Evolutionary conservation across 2,329 filamentous ascomycete species (phyloP).

Genomic region (Arthrinium puccinioides): DNA sequence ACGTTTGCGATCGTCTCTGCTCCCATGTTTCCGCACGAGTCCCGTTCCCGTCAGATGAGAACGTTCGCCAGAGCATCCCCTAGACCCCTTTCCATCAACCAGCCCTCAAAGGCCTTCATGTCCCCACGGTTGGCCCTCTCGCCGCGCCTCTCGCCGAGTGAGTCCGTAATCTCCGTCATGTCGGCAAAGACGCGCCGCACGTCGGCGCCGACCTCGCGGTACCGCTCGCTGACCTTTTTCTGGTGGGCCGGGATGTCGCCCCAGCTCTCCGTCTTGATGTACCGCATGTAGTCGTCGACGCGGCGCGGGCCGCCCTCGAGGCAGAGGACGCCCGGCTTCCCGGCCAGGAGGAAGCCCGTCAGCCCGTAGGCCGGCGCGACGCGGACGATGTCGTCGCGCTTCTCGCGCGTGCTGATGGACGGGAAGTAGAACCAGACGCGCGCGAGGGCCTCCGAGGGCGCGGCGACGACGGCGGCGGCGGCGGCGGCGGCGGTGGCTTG

Average conservation of each 20-base stretch:
- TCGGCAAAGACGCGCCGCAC: constrained; percentile 37
- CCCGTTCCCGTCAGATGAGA: constrained; percentile 14
- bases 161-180: constrained; percentile 51
- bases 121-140: constrained; percentile 42
- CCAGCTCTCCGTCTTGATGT: constrained; percentile 58
- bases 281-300: constrained; percentile 54
- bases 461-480: not conserved
- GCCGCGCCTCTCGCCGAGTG: constrained; percentile 37
- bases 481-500: not conserved
- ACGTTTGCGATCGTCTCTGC: no score
- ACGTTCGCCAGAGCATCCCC: constrained; percentile 36
- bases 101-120: constrained; percentile 45
- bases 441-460: constrained; percentile 24
- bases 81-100: constrained; percentile 37
- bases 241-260: constrained; percentile 54
- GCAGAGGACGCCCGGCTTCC: constrained; percentile 50
- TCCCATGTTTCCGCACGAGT: not conserved
- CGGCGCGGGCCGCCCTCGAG: constrained; percentile 38
- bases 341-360: constrained; percentile 53
- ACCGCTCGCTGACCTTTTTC: constrained; percentile 54
- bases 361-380: constrained; percentile 43
- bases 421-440: constrained; percentile 59
- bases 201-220: constrained; percentile 28
- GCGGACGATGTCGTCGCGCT: constrained; percentile 49
- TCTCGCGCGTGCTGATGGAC: constrained; percentile 50